Evolutionary conservation across 306 rosid genomes (phyloP), one percentile per base, ranked within the genome.

Genomic region (Citrullus amarus): DNA sequence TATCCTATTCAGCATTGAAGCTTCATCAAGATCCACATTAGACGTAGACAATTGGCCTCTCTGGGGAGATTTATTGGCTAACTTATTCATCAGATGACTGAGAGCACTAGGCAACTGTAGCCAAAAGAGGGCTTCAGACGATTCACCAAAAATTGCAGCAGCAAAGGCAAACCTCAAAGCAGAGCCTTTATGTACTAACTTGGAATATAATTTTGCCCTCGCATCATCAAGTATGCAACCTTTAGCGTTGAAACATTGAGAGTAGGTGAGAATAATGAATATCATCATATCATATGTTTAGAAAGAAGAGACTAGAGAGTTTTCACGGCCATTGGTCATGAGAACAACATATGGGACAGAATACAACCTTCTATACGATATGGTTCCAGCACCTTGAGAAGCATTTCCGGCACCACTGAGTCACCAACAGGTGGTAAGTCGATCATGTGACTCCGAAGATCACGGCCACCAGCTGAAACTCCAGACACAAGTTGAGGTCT

Each of bases 111-210:
- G 91, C 69, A 95, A 78, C 77, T 95, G 97, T 66, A 95, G 88
- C 99, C 99, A 95, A 88, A 95, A 95, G 79, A 95, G 87, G 80
- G 97, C 96, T 91, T 95, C 99, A 7, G 90, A 84, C 59, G 88
- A 80, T 91, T 95, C 99, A 48, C 99, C 99, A 85, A 88, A 92
- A 56, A 91, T 79, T 69, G 96, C 96, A 73, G 99, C 99, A 44
- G 99, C 93, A 75, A 90, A 92, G 76, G 97, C 92, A 88, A 92
- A 91, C 86, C 97, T 91, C 74, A 86, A 83, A 20, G 92, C 83
- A 85, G 91, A 87, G 75, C 97, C 97, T 85, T 90, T 88, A 82
- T 83, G 89, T 76, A 92, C 92, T 82, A 92, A 78, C 84, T 88
- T 92, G 22, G 96, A 92, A 88, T 92, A 95, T 83, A 95, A 82